Conservation (phyloP, 140 eudicot genomes). For the Bidens hawaiensis region DNA sequence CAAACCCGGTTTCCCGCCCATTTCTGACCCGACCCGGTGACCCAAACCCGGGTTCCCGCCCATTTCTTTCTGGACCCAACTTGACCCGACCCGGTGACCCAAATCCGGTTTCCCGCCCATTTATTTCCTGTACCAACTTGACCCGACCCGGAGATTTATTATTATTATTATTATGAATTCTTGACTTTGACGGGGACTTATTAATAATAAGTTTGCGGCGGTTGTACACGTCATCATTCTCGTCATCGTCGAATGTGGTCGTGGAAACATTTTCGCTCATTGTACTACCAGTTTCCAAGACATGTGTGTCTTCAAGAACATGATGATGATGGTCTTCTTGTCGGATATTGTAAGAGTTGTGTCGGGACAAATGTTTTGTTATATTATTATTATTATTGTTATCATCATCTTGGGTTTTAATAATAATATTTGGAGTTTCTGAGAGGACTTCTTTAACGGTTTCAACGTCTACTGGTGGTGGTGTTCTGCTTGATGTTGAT, state of each 20-base stretch:
- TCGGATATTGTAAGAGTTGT: constrained; percentile 5
- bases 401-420: constrained; percentile 3
- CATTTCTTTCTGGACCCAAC: no score
- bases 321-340: no score
- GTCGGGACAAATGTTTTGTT: constrained; percentile 4
- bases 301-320: constrained; percentile 6
- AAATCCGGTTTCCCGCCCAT: no score
- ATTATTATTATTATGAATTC: constrained; percentile 25
- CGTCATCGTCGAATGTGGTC: constrained; percentile 22
- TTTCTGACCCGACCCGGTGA: no score
- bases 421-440: constrained; percentile 28
- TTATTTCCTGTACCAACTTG: no score
- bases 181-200: constrained; percentile 40
- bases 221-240: constrained; percentile 15
- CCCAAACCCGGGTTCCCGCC: no score
- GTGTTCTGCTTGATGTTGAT: constrained; percentile 26
- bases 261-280: constrained; percentile 40
- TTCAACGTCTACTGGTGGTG: constrained; percentile 50
- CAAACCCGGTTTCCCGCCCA: constrained; percentile 30
- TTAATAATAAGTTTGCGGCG: constrained; percentile 24
- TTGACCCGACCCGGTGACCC: no score
- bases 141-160: constrained; percentile 52
- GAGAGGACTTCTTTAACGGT: constrained; percentile 73
- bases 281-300: constrained; percentile 45
- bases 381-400: no score